These are phyloP conservation scores for Dioszegia aurantiaca DNA, from an alignment of 768 basidiomycete genomes.

Conservation along the genomic window DNA sequence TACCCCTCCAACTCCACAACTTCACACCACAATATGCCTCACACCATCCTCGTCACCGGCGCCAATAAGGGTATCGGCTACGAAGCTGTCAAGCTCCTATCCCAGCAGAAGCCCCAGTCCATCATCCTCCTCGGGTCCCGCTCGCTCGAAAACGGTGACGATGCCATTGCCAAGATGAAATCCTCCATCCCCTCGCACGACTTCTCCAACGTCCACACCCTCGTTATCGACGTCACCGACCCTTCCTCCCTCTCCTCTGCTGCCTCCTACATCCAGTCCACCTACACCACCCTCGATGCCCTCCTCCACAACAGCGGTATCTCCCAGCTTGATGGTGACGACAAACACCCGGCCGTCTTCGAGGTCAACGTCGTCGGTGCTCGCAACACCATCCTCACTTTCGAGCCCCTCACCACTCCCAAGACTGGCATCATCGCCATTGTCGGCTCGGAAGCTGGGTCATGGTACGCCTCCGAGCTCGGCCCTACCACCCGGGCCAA, in stretches of 20 bases:
- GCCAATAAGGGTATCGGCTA: conserved; percentile 28
- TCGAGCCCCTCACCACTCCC: conserved; percentile 18
- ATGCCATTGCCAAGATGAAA: conserved; percentile 22
- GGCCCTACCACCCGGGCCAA: not conserved
- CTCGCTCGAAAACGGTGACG: conserved; percentile 18
- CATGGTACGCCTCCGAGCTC: conserved; percentile 13
- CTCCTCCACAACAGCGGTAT: conserved; percentile 29
- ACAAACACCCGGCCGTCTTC: conserved; percentile 4
- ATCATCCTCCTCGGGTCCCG: conserved; percentile 24
- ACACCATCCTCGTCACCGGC: conserved; percentile 25
- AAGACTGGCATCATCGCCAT: conserved; percentile 11
- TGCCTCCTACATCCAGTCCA: conserved; percentile 11
- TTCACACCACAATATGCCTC: conserved; percentile 13
- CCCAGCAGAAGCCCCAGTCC: not conserved
- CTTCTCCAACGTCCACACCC: conserved; percentile 17
- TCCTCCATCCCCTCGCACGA: not conserved
- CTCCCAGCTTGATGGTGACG: conserved; percentile 12
- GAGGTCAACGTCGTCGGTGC: conserved; percentile 22
- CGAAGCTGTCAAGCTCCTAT: conserved; percentile 24
- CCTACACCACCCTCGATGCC: conserved; percentile 17
- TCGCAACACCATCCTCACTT: conserved; percentile 15
- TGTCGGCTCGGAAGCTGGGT: conserved; percentile 17
- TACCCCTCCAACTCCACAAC: too few species aligned
- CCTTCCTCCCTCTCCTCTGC: conserved; percentile 5
- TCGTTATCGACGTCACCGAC: conserved; percentile 23